These are phyloP conservation scores for Penicillium pancosmium DNA, from an alignment of 495 filamentous ascomycete genomes.

Conservation along the genomic window DNA sequence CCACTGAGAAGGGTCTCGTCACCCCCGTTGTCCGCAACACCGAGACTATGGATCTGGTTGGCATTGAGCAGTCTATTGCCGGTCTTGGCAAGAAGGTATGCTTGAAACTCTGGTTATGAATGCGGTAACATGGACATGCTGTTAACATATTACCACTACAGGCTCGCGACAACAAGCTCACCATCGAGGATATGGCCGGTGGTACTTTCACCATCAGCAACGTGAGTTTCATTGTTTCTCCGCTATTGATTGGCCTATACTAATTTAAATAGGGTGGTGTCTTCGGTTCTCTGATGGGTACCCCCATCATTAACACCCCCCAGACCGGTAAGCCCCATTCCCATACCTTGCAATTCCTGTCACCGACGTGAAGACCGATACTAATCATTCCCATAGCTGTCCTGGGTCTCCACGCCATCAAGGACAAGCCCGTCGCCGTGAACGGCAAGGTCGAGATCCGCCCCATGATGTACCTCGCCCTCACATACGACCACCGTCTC, in stretches of 20 bases:
- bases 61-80: constrained; percentile 89
- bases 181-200: constrained; percentile 99
- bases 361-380: background rate
- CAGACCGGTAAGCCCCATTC: constrained; percentile 66
- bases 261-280: constrained; percentile 60
- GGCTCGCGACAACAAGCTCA: constrained; percentile 95
- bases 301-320: constrained; percentile 98
- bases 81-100: constrained; percentile 91
- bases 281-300: constrained; percentile 88
- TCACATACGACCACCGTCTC: constrained; percentile 96
- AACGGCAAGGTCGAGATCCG: constrained; percentile 93
- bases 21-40: constrained; percentile 96
- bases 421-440: constrained; percentile 86
- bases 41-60: constrained; percentile 82
- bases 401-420: constrained; percentile 95
- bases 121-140: too few species aligned
- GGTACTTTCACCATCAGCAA: constrained; percentile 99
- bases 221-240: constrained; percentile 41
- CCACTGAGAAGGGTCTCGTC: constrained; percentile 95
- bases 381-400: constrained; percentile 61
- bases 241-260: background rate
- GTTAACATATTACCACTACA: constrained; percentile 28
- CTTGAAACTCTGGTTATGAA: background rate
- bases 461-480: constrained; percentile 98
- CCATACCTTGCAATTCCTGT: background rate